Evolutionary conservation across 306 rosid species (phyloP).

Genomic region (Lotus japonicus): DNA sequence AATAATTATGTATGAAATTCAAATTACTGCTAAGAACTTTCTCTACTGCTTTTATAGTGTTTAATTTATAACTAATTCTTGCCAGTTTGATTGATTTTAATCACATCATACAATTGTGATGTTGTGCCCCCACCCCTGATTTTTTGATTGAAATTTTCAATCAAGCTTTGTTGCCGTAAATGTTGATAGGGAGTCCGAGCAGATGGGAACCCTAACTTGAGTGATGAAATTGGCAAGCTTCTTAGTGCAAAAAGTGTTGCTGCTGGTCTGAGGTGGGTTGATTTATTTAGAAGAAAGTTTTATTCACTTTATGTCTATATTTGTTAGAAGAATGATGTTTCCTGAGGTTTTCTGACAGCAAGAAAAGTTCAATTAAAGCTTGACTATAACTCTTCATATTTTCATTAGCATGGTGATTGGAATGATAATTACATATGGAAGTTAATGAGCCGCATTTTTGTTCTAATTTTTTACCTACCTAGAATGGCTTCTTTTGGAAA

Average conservation of each 20-base stretch:
- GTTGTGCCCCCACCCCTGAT: background rate
- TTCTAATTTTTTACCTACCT: background rate
- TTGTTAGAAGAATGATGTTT: no score
- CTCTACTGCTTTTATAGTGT: background rate
- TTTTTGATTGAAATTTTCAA: conserved; percentile 1
- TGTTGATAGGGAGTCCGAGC: conserved; percentile 68
- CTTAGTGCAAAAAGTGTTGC: conserved; percentile 71
- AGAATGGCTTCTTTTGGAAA: background rate
- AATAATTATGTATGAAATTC: background rate
- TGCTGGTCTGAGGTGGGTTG: conserved; percentile 76
- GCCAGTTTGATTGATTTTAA: background rate
- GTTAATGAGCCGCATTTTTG: background rate
- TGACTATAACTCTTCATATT: no score
- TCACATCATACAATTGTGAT: conserved; percentile 1
- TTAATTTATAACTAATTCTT: background rate
- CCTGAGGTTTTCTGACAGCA: no score
- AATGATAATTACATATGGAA: no score
- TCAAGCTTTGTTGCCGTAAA: conserved; percentile 15
- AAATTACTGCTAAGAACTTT: background rate
- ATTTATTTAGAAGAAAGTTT: background rate
- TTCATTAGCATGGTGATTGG: no score
- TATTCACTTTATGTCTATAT: background rate
- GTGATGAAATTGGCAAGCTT: conserved; percentile 74
- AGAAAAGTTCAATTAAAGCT: no score
- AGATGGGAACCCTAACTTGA: conserved; percentile 56